Evolutionary conservation across 805 yeast genomes (phyloP).

Genomic region (Diddensiella transvaalensis): DNA sequence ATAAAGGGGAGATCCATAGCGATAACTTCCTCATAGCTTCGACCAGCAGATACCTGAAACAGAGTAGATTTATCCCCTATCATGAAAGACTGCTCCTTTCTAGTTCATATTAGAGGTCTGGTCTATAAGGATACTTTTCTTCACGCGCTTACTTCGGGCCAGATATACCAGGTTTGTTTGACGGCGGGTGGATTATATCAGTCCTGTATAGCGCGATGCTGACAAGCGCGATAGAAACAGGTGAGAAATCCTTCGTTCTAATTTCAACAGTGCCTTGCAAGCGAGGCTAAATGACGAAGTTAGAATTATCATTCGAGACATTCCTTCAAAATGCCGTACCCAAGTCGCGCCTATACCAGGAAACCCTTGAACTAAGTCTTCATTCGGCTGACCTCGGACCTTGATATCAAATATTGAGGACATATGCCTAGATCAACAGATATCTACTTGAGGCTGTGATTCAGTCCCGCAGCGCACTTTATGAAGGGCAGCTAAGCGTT

Average conservation of each 20-base stretch:
- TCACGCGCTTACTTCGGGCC: constrained; percentile 22
- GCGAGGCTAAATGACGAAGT: constrained; percentile 31
- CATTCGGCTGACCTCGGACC: constrained; percentile 37
- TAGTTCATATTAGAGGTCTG: neutral
- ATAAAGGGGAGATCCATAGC: constrained; percentile 40
- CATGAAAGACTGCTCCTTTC: constrained; percentile 34
- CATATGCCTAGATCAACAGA: too few relatives aligned
- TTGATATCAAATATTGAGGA: constrained; percentile 24
- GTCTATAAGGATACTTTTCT: neutral
- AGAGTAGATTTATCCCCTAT: constrained; percentile 33
- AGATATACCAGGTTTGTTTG: constrained; percentile 31
- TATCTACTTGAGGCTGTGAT: too few relatives aligned
- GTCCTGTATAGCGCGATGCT: constrained; percentile 38
- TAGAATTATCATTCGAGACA: neutral
- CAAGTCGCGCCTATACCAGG: constrained; percentile 43
- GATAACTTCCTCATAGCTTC: constrained; percentile 22
- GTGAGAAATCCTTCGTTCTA: constrained; percentile 29
- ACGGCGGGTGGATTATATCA: constrained; percentile 35
- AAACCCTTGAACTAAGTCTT: constrained; percentile 39
- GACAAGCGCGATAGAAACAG: constrained; percentile 29
- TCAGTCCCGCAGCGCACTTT: too few relatives aligned
- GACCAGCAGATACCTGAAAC: constrained; percentile 25
- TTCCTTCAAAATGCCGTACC: constrained; percentile 16
- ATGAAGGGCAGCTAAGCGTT: too few relatives aligned
- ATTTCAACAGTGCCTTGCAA: constrained; percentile 38